Conservation (phyloP, 2,329 filamentous ascomycete genomes). For the Aureobasidium subglaciale region DNA sequence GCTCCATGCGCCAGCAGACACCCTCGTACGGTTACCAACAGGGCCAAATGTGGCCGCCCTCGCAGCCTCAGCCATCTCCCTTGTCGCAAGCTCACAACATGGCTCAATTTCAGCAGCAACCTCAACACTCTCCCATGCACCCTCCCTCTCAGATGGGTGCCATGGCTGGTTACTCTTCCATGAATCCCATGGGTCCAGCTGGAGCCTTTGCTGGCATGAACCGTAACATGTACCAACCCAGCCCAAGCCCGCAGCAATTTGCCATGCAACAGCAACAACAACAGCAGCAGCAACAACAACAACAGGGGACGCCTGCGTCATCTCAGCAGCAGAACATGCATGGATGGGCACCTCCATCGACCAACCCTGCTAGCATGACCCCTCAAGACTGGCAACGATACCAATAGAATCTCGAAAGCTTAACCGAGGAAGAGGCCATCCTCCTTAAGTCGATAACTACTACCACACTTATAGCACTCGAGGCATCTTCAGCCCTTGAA, state of each 20-base stretch:
- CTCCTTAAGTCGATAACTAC: neutral
- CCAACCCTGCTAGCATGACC: slow-evolving; percentile 24
- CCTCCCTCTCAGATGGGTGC: slow-evolving; percentile 39
- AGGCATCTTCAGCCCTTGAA: too few species aligned
- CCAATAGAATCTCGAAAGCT: neutral
- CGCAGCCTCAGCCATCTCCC: slow-evolving; percentile 42
- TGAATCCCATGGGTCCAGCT: slow-evolving; percentile 38
- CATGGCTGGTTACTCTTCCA: slow-evolving; percentile 39
- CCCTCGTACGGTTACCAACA: slow-evolving; percentile 40
- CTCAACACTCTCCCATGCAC: slow-evolving; percentile 44
- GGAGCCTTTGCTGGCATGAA: slow-evolving; percentile 40
- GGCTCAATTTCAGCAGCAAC: slow-evolving; percentile 35
- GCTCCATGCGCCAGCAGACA: slow-evolving; percentile 34
- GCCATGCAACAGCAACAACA: slow-evolving; percentile 26
- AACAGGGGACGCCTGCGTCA: slow-evolving; percentile 21
- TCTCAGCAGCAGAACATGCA: slow-evolving; percentile 46
- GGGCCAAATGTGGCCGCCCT: slow-evolving; percentile 43
- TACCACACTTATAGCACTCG: too few species aligned
- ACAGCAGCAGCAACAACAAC: slow-evolving; percentile 32
- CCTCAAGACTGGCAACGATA: slow-evolving; percentile 34
- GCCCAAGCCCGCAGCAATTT: slow-evolving; percentile 39
- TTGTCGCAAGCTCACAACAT: slow-evolving; percentile 41
- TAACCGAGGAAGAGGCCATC: neutral
- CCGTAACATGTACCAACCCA: slow-evolving; percentile 43
- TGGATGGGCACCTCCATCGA: slow-evolving; percentile 41